phyloP scores from a whole-genome alignment of 257 asterid species.

The Buddleja alternifolia region DNA sequence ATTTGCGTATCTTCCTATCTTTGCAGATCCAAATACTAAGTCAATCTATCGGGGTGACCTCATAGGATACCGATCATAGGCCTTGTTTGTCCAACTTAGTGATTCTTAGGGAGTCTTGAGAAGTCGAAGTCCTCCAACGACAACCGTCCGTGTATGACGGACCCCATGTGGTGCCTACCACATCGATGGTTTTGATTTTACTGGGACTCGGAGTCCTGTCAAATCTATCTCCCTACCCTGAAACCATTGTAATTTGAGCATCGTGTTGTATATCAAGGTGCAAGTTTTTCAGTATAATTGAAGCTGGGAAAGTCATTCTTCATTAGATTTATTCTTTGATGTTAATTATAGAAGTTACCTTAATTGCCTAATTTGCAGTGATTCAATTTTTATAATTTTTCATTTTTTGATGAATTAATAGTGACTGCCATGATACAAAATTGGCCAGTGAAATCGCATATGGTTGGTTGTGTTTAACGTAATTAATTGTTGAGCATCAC shows the following conservation, averaged over 20 bases:
- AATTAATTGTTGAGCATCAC: too few relatives aligned
- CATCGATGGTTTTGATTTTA: too few relatives aligned
- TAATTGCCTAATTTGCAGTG: background rate
- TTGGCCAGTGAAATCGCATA: too few relatives aligned
- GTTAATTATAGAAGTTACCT: background rate
- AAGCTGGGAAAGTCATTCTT: background rate
- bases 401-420: background rate
- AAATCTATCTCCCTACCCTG: background rate
- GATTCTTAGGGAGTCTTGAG: too few relatives aligned
- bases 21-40: slow-evolving; percentile 75
- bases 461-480: too few relatives aligned
- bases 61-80: slow-evolving; percentile 19
- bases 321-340: background rate
- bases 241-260: background rate
- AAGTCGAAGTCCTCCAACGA: too few relatives aligned
- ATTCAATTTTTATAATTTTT: too few relatives aligned
- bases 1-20: background rate
- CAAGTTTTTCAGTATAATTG: slow-evolving; percentile 3
- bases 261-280: slow-evolving; percentile 29
- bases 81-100: slow-evolving; percentile 20
- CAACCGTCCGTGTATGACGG: too few relatives aligned
- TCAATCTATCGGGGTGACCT: slow-evolving; percentile 51
- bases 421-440: too few relatives aligned
- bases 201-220: too few relatives aligned
- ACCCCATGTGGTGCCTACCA: too few relatives aligned